phyloP scores from a whole-genome alignment of 768 basidiomycete genomes.

The Lepiota brunneoincarnata region DNA sequence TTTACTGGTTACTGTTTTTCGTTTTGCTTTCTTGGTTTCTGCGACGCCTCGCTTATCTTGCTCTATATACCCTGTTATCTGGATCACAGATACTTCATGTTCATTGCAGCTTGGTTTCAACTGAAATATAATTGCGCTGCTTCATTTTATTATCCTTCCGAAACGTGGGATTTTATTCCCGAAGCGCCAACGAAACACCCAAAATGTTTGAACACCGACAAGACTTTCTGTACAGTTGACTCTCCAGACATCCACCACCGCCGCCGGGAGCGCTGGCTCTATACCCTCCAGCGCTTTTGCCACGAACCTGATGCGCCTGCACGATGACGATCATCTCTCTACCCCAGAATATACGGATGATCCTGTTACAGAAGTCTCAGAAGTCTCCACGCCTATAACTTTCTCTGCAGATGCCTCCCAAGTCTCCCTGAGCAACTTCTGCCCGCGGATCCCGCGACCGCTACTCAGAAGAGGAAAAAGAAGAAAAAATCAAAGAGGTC shows the following conservation, averaged over 20 bases:
- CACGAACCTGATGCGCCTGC: background rate
- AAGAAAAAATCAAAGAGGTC: constrained; percentile 17
- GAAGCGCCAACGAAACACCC: too few species aligned
- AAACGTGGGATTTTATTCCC: constrained; percentile 2
- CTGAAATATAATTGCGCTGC: too few species aligned
- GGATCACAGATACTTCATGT: too few species aligned
- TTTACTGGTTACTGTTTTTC: too few species aligned
- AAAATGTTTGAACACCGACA: constrained; percentile 2
- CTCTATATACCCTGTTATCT: background rate
- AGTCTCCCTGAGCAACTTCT: background rate
- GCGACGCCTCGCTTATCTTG: background rate
- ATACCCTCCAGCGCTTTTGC: background rate
- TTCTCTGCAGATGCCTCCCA: constrained; percentile 9
- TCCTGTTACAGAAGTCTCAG: constrained; percentile 5
- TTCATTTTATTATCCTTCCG: too few species aligned
- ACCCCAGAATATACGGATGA: constrained; percentile 9
- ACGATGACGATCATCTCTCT: constrained; percentile 1
- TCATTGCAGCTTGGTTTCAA: too few species aligned
- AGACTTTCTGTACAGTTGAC: background rate
- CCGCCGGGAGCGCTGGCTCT: background rate
- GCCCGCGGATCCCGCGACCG: constrained; percentile 2
- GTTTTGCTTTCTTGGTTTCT: too few species aligned
- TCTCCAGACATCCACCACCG: background rate
- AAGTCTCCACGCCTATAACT: constrained; percentile 10
- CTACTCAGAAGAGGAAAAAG: constrained; percentile 13